Percentiles rank a stretch among this genome's conserved stretches.
Conservation (phyloP, 1,284 basidiomycete genomes). For the Cutaneotrichosporon mucoides region DNA sequence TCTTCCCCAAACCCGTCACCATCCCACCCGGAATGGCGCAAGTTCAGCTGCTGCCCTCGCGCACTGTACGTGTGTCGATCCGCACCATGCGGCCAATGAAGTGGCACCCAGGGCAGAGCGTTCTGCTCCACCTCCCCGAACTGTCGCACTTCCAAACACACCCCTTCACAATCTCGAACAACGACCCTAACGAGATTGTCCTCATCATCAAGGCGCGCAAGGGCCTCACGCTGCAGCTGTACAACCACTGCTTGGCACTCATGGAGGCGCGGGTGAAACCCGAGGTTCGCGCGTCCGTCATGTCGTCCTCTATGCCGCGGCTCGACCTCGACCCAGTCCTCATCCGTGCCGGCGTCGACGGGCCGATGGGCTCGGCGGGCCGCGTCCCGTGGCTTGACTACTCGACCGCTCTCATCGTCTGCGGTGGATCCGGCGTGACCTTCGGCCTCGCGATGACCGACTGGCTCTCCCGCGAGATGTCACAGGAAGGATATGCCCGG, state of each 20-base stretch:
- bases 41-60: slow-evolving; percentile 71
- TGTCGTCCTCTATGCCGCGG: slow-evolving; percentile 10
- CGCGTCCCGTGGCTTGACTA: slow-evolving; percentile 64
- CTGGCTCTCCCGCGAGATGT: slow-evolving; percentile 62
- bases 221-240: slow-evolving; percentile 70
- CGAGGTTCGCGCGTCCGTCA: slow-evolving; percentile 3
- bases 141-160: slow-evolving; percentile 67
- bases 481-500: slow-evolving; percentile 42
- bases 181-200: slow-evolving; percentile 63
- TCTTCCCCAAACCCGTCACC: slow-evolving; percentile 10
- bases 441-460: slow-evolving; percentile 72
- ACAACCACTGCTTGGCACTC: slow-evolving; percentile 52
- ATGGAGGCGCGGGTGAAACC: slow-evolving; percentile 29
- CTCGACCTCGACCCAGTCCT: slow-evolving; percentile 22
- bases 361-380: slow-evolving; percentile 69
- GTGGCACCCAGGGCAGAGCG: slow-evolving; percentile 65
- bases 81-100: slow-evolving; percentile 59
- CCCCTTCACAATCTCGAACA: slow-evolving; percentile 74
- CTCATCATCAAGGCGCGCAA: slow-evolving; percentile 71
- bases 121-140: slow-evolving; percentile 67
- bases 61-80: slow-evolving; percentile 68
- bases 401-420: slow-evolving; percentile 64
- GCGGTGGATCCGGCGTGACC: slow-evolving; percentile 74
- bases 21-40: slow-evolving; percentile 59
- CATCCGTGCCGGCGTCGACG: slow-evolving; percentile 67